A percentile compares a stretch with the other conserved stretches of the same genome.
These are phyloP conservation scores for Scenedesmus sp. DNA, from an alignment of 163 green algal species.

Conservation along the genomic window DNA sequence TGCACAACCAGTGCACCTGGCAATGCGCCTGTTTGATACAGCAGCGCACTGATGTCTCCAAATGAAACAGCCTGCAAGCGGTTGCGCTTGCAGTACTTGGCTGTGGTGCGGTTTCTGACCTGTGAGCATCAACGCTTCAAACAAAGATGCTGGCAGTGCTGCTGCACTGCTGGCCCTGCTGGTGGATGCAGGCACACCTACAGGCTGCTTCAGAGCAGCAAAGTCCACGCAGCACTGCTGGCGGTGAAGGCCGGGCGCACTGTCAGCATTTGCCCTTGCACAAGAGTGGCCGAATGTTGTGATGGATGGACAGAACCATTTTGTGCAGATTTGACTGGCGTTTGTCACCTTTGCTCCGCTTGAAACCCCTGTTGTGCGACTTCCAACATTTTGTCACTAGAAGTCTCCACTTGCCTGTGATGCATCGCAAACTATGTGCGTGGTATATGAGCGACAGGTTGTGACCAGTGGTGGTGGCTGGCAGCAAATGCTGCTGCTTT, in stretches of 20 bases:
- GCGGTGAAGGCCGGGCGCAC: too few species aligned
- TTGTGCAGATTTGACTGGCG: neutral
- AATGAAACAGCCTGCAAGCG: neutral
- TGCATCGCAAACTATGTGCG: neutral
- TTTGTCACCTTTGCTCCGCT: neutral
- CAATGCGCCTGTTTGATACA: neutral
- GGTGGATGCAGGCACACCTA: too few species aligned
- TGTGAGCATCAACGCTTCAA: too few species aligned
- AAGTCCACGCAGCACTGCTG: too few species aligned
- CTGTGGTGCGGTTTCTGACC: too few species aligned
- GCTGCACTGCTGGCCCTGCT: neutral
- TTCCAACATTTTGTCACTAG: neutral
- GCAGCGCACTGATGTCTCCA: neutral
- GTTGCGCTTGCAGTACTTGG: too few species aligned
- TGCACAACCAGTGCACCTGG: neutral
- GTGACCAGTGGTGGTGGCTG: neutral
- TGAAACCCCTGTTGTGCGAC: neutral
- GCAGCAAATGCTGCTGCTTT: neutral
- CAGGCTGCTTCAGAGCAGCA: neutral
- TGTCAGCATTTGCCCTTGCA: too few species aligned
- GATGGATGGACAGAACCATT: neutral
- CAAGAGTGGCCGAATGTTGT: neutral
- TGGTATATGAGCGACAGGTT: neutral
- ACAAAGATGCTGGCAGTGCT: neutral
- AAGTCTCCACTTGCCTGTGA: neutral